Percentiles rank a stretch among this genome's conserved stretches.
Conservation (phyloP, 1,284 basidiomycete species). For the Sanguinoderma infundibulare region DNA sequence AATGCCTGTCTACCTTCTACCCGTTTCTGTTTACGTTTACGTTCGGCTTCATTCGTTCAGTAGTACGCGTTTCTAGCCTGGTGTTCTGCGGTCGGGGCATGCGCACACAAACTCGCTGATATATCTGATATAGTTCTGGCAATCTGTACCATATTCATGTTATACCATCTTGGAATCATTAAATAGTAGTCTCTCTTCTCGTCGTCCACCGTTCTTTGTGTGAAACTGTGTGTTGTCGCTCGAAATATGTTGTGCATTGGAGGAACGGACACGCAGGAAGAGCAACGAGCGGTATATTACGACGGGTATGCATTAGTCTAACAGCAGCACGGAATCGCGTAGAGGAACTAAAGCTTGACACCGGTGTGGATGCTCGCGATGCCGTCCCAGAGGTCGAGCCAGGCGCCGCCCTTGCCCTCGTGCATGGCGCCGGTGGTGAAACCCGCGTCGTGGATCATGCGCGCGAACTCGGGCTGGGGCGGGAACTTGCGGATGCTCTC, state of each 20-base stretch:
- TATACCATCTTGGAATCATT: conserved; percentile 23
- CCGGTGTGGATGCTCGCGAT: conserved; percentile 87
- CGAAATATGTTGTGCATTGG: too few species aligned
- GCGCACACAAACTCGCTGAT: not conserved
- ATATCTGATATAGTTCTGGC: conserved; percentile 14
- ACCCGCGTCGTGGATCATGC: conserved; percentile 88
- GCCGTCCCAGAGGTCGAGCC: conserved; percentile 86
- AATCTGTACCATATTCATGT: conserved; percentile 25
- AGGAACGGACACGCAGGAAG: not conserved
- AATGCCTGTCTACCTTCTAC: too few species aligned
- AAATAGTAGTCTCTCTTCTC: conserved; percentile 5
- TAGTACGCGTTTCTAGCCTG: not conserved
- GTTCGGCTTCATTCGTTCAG: not conserved
- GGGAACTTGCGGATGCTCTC: conserved; percentile 98
- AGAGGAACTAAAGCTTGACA: conserved; percentile 64
- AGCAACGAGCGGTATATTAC: not conserved
- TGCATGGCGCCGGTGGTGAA: conserved; percentile 75
- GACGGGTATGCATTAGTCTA: not conserved
- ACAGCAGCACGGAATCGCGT: not conserved
- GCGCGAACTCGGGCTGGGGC: conserved; percentile 86
- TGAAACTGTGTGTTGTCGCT: too few species aligned
- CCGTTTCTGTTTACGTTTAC: not conserved
- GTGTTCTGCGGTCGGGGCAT: not conserved
- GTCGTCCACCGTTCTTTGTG: not conserved
- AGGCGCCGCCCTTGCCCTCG: conserved; percentile 86